Conservation (phyloP, 1,284 basidiomycete species). For the Leccinum glutinopallens region DNA sequence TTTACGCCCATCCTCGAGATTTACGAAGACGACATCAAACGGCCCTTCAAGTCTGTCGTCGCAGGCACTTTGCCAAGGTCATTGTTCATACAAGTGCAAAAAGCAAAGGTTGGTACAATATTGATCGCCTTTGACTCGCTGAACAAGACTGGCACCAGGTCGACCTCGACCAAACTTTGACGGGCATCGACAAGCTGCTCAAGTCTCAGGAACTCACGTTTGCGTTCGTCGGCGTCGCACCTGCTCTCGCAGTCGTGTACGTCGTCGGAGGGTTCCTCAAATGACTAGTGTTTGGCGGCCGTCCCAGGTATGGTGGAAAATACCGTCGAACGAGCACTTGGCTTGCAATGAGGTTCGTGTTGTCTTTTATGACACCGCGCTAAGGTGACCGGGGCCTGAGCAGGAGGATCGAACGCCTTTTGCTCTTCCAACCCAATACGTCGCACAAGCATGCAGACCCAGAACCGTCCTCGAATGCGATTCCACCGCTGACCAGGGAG, state of each 20-base stretch:
- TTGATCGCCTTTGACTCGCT: neutral
- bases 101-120: slow-evolving; percentile 78
- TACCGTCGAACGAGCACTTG: slow-evolving; percentile 52
- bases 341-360: slow-evolving; percentile 61
- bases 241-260: slow-evolving; percentile 84
- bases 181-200: slow-evolving; percentile 89
- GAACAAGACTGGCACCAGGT: slow-evolving; percentile 50
- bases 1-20: slow-evolving; percentile 86
- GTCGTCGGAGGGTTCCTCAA: slow-evolving; percentile 56
- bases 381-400: no score
- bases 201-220: slow-evolving; percentile 97
- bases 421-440: slow-evolving; percentile 51
- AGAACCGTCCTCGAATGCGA: slow-evolving; percentile 27
- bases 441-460: slow-evolving; percentile 15
- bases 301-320: slow-evolving; percentile 55
- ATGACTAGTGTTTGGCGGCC: slow-evolving; percentile 31
- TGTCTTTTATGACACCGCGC: neutral
- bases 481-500: slow-evolving; percentile 66
- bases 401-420: slow-evolving; percentile 55
- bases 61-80: slow-evolving; percentile 84
- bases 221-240: slow-evolving; percentile 95
- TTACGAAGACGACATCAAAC: slow-evolving; percentile 92
- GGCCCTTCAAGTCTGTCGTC: slow-evolving; percentile 81
- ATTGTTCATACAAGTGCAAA: slow-evolving; percentile 93
- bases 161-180: slow-evolving; percentile 87